Evolutionary conservation across 345 rosid genomes (phyloP), one percentile per base, ranked within the genome.

Genomic region (Pelargonium nanum): DNA sequence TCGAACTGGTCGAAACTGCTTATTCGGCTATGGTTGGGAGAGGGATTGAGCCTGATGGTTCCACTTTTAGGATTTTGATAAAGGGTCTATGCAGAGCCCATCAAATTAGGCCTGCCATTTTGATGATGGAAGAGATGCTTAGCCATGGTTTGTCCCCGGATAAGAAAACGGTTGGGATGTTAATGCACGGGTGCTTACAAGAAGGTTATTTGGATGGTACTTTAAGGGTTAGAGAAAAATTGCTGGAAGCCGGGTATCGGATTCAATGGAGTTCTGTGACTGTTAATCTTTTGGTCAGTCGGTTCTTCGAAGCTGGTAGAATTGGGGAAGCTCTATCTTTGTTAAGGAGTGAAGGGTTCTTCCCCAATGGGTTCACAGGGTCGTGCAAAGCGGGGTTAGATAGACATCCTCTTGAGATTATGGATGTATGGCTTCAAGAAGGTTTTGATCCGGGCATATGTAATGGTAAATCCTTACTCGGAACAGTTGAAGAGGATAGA

Each of bases 381-480:
- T 80, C 89, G 77, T 85, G 93, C 68, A 89, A 74, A 75, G 81
- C 75, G 0, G 86, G 93, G 5, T 85, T 85, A 77, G 89, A 83
- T 62, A 85, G 83, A 62, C 96, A 92, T 57, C 89, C 84, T 26
- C 53, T 86, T 58, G 95, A 85, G 80, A 74, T 85, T 34, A 77
- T 89, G 91, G 91, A 86, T 71, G 68, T 78, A 82, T 86, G 86
- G 95, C 90, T 89, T 78, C 81, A 75, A 32, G 89, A 86, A 26
- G 93, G 98, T 48, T 80, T 82, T 58, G 93, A 92, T 76, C 98
- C 86, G 0, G 96, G n/a, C n/a, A n/a, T n/a, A n/a, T n/a, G n/a
- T n/a, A 28, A 28, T 28, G 7, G 32, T 7, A 28, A 28, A n/a
- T n/a, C n/a, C n/a, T n/a, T n/a, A n/a, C n/a, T n/a, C n/a, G n/a